Evolutionary conservation across 306 rosid genomes (phyloP), one percentile per base, ranked within the genome.

Genomic region (Cucumis cinereus): DNA sequence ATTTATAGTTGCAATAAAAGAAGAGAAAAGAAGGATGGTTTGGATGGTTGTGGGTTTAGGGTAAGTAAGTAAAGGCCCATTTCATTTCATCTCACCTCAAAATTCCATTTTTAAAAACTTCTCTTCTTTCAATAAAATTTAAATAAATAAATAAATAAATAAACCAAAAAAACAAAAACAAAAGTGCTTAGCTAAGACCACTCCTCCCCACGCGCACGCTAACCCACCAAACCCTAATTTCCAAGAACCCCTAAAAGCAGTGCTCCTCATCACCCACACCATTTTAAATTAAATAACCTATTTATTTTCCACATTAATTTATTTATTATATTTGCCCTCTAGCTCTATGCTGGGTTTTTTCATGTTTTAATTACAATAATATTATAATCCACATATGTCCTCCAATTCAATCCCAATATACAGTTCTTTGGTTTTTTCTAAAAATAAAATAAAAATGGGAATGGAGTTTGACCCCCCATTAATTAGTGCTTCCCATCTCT

Each of bases 181-280:
- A 28, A 71, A 71, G 43, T 26, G 76, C 26, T 56, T 56, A 11
- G 28, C 62, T 50, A 4, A 71, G 20, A 43, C 81, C 81, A 86
- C 86, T 85, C 89, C 88, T 88, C 85, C 84, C 91, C 87, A 86
- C 84, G 82, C 87, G 91, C 97, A 89, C 93, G 81, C 82, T 68
- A 85, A 87, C 89, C 92, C 96, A 85, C 89, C 77, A 90, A 86
- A 81, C 98, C 98, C 97, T 93, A 91, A 86, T 89, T 87, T 87
- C 88, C 87, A 28, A 84, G 87, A 45, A 58, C 81, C 86, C 30
- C 80, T 75, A 81, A 86, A 86, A 89, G 79, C 84, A 78, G 81
- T 36, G 82, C 87, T 80, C 41, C 60, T 28, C 26, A 73, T 54
- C 6, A 49, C 61, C 4, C n/a, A 53, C 30, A 38, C 59, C 55